These are phyloP conservation scores for Crucibulum laeve DNA, from an alignment of 768 basidiomycete genomes.

Conservation along the genomic window DNA sequence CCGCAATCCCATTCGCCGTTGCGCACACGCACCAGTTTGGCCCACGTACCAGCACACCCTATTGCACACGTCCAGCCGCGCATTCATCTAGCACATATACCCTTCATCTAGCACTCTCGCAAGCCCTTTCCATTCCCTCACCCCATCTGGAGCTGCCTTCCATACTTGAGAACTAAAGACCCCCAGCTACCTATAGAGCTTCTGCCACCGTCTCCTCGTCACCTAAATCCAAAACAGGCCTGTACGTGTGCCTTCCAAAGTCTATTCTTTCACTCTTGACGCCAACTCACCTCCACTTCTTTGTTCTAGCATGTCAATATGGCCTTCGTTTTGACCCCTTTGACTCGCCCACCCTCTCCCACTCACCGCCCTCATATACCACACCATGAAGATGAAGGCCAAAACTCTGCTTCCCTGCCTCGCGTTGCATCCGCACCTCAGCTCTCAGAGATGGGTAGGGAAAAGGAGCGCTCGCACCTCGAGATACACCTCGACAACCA, in stretches of 20 bases:
- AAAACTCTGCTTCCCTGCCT: conserved; percentile 1
- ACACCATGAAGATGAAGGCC: neutral
- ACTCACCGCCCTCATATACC: neutral
- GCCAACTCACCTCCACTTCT: neutral
- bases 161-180: no score
- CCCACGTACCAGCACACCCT: no score
- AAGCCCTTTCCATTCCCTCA: no score
- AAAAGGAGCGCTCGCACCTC: conserved; percentile 50
- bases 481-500: conserved; percentile 77
- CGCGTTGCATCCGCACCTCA: conserved; percentile 4
- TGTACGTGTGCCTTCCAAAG: neutral
- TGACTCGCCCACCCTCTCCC: neutral
- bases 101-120: no score
- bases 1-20: no score
- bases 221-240: no score
- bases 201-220: no score
- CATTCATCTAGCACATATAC: no score
- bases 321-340: neutral
- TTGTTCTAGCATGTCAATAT: neutral
- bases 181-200: no score
- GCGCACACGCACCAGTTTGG: no score
- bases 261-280: neutral
- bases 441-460: conserved; percentile 32
- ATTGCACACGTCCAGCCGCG: no score
- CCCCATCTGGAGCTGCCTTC: no score